These are phyloP conservation scores for Singerocomus rubriflavus DNA, from an alignment of 1,284 basidiomycete species.

Conservation along the genomic window DNA sequence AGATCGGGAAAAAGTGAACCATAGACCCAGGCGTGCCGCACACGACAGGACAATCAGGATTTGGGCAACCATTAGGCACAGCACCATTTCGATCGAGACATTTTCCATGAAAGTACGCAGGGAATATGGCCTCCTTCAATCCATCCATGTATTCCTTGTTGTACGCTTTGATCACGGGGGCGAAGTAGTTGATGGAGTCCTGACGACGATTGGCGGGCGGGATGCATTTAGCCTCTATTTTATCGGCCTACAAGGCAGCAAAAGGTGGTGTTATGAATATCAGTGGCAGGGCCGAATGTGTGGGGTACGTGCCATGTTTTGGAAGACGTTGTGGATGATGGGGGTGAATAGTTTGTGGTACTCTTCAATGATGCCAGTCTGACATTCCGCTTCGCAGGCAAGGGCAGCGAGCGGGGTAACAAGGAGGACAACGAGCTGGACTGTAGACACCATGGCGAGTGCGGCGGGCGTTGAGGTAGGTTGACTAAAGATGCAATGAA, in stretches of 20 bases:
- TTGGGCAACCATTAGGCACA: conserved; percentile 67
- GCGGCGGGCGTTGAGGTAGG: conserved; percentile 9
- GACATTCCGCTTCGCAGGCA: conserved; percentile 71
- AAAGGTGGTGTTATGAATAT: not conserved
- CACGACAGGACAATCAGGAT: conserved; percentile 71
- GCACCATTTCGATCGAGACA: conserved; percentile 53
- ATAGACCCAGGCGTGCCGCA: conserved; percentile 79
- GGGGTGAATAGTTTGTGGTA: conserved; percentile 48
- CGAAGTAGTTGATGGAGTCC: conserved; percentile 38
- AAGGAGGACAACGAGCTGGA: conserved; percentile 24
- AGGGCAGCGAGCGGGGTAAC: conserved; percentile 35
- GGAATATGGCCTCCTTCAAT: conserved; percentile 56
- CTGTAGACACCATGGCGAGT: conserved; percentile 19
- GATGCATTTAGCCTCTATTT: conserved; percentile 36
- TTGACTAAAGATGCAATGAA: conserved; percentile 1
- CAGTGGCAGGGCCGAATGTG: not conserved
- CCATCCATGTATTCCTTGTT: conserved; percentile 40
- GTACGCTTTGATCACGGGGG: conserved; percentile 48
- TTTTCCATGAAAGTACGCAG: conserved; percentile 70
- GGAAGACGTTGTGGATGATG: conserved; percentile 11
- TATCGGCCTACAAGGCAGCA: conserved; percentile 32
- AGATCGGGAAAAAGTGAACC: conserved; percentile 57
- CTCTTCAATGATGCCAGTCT: conserved; percentile 52
- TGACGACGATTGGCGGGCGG: conserved; percentile 33
- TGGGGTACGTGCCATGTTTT: conserved; percentile 22